Evolutionary conservation across 331 rosid species (phyloP).

Genomic region (Pyracantha coccinea): DNA sequence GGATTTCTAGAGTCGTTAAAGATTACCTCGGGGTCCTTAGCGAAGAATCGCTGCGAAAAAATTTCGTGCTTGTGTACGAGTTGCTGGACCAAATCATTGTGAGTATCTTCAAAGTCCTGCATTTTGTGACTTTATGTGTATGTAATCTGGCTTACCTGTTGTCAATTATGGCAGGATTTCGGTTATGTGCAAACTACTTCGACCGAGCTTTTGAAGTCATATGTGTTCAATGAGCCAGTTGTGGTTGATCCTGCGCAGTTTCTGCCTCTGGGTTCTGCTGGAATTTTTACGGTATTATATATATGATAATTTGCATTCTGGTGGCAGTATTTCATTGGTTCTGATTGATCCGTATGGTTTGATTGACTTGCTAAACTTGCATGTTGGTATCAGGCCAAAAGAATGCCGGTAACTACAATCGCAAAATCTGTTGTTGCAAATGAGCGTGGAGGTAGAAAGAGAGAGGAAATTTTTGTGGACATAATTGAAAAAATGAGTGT

Average conservation of each 20-base stretch:
- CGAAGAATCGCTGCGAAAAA: slow-evolving; percentile 77
- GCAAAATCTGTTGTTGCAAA: slow-evolving; percentile 84
- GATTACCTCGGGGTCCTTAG: slow-evolving; percentile 88
- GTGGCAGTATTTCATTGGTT: not conserved
- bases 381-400: slow-evolving; percentile 57
- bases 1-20: slow-evolving; percentile 78
- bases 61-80: slow-evolving; percentile 90
- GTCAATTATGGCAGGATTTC: slow-evolving; percentile 52
- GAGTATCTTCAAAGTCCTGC: slow-evolving; percentile 14
- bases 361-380: slow-evolving; percentile 15
- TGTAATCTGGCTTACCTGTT: slow-evolving; percentile 1
- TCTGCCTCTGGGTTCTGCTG: slow-evolving; percentile 72
- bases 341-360: slow-evolving; percentile 3
- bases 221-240: slow-evolving; percentile 82
- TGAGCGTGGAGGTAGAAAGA: slow-evolving; percentile 86
- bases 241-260: slow-evolving; percentile 50
- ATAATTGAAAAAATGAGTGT: slow-evolving; percentile 91
- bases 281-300: slow-evolving; percentile 66
- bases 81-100: slow-evolving; percentile 84
- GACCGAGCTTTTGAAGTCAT: slow-evolving; percentile 83
- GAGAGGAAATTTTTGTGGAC: slow-evolving; percentile 94
- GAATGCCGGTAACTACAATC: slow-evolving; percentile 89
- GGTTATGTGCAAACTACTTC: slow-evolving; percentile 90
- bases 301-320: not conserved
- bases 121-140: not conserved